Base-by-base conservation (phyloP, 192 early-diverging fungal species). In the Entomortierella chlamydospora region DNA sequence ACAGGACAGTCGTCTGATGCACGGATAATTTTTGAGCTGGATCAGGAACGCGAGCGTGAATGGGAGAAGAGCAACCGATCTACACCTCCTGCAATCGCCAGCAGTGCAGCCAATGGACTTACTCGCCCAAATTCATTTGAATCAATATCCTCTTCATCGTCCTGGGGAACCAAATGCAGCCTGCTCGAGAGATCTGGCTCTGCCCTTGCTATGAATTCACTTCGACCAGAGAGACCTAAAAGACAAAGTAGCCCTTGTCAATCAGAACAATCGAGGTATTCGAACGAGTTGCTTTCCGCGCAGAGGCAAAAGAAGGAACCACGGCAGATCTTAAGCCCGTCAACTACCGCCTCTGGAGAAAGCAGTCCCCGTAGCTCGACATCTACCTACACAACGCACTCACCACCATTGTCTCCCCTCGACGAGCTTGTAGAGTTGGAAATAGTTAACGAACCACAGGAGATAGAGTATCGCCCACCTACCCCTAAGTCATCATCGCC, bases 51-150 rank as follows among this genome's bases (percentile, higher is more conserved):
- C 13, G 34, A 45, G 29, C 33, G 58, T 20, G 58, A 53, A 42
- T 61, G 68, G 68, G 57, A 52, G 33, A 69, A 34, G 39, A 60
- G 49, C 25, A 61, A 54, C 25, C 49, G 68, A 2, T 51, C 68
- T 7, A 43, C 58, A 26, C 33, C 57, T 31, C n/a, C 0, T n/a
- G 10, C 20, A 12, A 31, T n/a, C n/a, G 4, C 30, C 33, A 50
- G 18, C 18, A 33, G 22, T 6, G 34, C 33, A 8, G 18, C 49
- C 7, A 65, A 23, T 13, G 29, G 29, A 50, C 26, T 25, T n/a
- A 15, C 47, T 50, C 25, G 61, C 43, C 23, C 47, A 33, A 30
- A 20, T 17, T 47, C 45, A 17, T 12, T 47, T 5, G 45, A 47
- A 20, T 47, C 45, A 47, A 47, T 47, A 17, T 47, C 45, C 15